Base-by-base conservation (phyloP, 306 rosid species). In the Alnus rubra region DNA sequence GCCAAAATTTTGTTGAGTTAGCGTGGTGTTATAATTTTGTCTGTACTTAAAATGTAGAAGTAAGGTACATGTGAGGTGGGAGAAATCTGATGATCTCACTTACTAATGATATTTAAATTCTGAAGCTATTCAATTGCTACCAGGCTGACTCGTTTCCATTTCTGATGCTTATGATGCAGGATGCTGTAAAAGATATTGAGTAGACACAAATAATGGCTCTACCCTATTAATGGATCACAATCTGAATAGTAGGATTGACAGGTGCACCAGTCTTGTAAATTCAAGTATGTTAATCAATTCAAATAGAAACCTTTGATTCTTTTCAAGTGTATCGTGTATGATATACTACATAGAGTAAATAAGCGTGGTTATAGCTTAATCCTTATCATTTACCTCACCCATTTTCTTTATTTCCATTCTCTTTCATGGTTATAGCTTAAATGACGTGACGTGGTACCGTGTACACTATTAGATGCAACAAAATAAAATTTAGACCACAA, bases 111-210 rank as follows among this genome's bases (percentile, higher is more conserved):
- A 10, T 30, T 45, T 60, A 60, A 60, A 28, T 58, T 58, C 64
- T 58, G 33, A 56, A 56, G 37, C 35, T 58, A 31, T 4, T 33
- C 39, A 60, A 31, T 63, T 31, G 11, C 4, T 33, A 18, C 30
- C 12, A 18, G 9, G 72, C 72, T 67, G 72, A 68, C 16, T 18
- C 5, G 30, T 42, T 68, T 16, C n/a, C 14, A 16, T 68, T 39
- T 39, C 15, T 68, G 49, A n/a, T 44, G 50, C 51, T 67, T 67
- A 67, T 44, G 44, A 18, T 67, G 51, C 72, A 67, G 72, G 72
- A 67, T 67, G 72, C 72, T n/a, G 7, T 67, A 39, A 67, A 67
- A 44, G 72, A 67, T 37, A 67, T 67, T 67, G 72, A 67, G 23
- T 67, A 67, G 72, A 67, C 23, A n/a, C 47, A 39, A 23, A 42